Evolutionary conservation across 208 protist genomes (phyloP).

Genomic region (Wallacemonas sp.): DNA sequence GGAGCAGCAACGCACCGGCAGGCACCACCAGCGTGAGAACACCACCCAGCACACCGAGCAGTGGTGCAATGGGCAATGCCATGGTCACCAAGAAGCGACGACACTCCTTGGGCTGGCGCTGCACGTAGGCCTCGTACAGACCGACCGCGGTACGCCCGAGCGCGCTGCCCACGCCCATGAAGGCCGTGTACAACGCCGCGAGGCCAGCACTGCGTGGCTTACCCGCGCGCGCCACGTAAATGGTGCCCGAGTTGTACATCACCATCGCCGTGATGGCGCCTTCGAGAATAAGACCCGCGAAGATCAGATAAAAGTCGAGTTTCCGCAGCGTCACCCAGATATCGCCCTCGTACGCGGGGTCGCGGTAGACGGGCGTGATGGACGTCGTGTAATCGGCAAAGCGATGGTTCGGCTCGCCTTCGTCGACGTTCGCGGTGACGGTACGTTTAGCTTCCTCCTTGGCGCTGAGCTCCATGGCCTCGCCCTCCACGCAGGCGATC

Average conservation of each 20-base stretch:
- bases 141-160: constrained; percentile 57
- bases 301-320: constrained; percentile 57
- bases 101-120: constrained; percentile 49
- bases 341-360: constrained; percentile 51
- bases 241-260: constrained; percentile 72
- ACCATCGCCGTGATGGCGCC: constrained; percentile 54
- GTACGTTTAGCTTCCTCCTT: constrained; percentile 1
- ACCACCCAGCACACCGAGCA: constrained; percentile 39
- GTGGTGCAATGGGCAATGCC: constrained; percentile 53
- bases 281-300: constrained; percentile 54
- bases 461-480: neutral
- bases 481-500: neutral
- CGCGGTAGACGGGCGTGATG: constrained; percentile 17
- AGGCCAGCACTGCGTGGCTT: constrained; percentile 28
- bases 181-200: constrained; percentile 67
- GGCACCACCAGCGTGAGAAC: constrained; percentile 58
- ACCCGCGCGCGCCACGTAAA: constrained; percentile 56
- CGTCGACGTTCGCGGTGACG: neutral
- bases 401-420: neutral
- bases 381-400: constrained; percentile 9
- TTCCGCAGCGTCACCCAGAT: constrained; percentile 39
- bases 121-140: constrained; percentile 69
- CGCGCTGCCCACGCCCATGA: constrained; percentile 65
- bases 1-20: constrained; percentile 44
- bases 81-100: constrained; percentile 53